These are phyloP conservation scores for Penicillium paradoxum DNA, from an alignment of 495 filamentous ascomycete species.

Conservation along the genomic window DNA sequence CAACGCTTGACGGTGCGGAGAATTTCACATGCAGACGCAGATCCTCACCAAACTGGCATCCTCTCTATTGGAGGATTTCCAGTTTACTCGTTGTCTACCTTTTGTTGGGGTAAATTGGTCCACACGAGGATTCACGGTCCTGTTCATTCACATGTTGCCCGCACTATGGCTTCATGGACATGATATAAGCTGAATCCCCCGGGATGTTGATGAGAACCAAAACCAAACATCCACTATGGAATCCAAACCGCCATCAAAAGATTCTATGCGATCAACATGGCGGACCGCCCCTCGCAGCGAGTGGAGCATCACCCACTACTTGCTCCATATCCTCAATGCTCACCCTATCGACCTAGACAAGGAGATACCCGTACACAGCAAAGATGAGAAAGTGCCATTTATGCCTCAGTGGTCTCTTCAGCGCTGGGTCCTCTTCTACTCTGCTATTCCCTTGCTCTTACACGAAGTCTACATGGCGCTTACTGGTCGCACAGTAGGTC, in stretches of 20 bases:
- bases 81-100: constrained; percentile 9
- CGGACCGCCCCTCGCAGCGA: constrained; percentile 26
- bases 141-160: constrained; percentile 16
- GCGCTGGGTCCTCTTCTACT: constrained; percentile 37
- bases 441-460: constrained; percentile 30
- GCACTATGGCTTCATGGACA: neutral
- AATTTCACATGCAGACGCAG: constrained; percentile 16
- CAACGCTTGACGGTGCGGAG: constrained; percentile 8
- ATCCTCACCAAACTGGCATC: constrained; percentile 6
- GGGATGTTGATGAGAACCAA: neutral
- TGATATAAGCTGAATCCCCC: constrained; percentile 15
- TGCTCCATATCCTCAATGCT: constrained; percentile 32
- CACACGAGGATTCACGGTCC: constrained; percentile 13
- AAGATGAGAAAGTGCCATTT: constrained; percentile 35
- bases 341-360: constrained; percentile 30
- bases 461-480: constrained; percentile 32
- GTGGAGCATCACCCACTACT: constrained; percentile 35
- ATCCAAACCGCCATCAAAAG: constrained; percentile 29
- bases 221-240: constrained; percentile 15
- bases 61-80: neutral
- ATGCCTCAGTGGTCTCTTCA: constrained; percentile 38
- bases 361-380: constrained; percentile 33
- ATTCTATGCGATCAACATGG: constrained; percentile 45
- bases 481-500: constrained; percentile 28
- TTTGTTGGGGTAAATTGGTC: constrained; percentile 21